Evolutionary conservation across 2,329 filamentous ascomycete genomes (phyloP).

Genomic region (Tolypocladium tropicale): DNA sequence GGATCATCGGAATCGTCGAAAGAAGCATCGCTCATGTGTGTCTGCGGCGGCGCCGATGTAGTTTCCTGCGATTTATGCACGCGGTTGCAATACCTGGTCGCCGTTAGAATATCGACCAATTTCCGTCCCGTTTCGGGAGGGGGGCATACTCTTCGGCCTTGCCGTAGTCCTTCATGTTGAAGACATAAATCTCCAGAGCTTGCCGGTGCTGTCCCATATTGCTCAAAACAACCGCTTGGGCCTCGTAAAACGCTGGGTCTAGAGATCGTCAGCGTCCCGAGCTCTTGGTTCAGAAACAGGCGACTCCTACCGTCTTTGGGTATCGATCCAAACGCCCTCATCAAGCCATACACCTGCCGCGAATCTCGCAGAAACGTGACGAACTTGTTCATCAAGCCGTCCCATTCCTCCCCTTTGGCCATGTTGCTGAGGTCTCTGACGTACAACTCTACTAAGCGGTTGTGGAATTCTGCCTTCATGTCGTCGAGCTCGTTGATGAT

Average conservation of each 20-base stretch:
- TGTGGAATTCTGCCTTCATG: slow-evolving; percentile 75
- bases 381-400: slow-evolving; percentile 53
- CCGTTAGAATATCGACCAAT: slow-evolving; percentile 10
- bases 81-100: slow-evolving; percentile 71
- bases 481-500: slow-evolving; percentile 83
- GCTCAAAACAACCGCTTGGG: slow-evolving; percentile 80
- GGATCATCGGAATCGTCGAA: slow-evolving; percentile 34
- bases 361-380: slow-evolving; percentile 68
- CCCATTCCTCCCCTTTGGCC: slow-evolving; percentile 37
- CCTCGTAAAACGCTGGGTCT: slow-evolving; percentile 83
- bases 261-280: slow-evolving; percentile 4
- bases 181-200: slow-evolving; percentile 94
- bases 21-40: slow-evolving; percentile 21
- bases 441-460: slow-evolving; percentile 63
- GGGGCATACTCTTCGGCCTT: slow-evolving; percentile 82
- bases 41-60: slow-evolving; percentile 21
- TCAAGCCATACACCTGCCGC: slow-evolving; percentile 64
- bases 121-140: background rate
- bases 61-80: slow-evolving; percentile 56
- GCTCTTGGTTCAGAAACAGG: no score
- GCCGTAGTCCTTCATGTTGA: slow-evolving; percentile 74
- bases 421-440: slow-evolving; percentile 45
- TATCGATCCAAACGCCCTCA: slow-evolving; percentile 66
- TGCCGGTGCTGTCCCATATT: slow-evolving; percentile 95
- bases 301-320: slow-evolving; percentile 61